A percentile compares a stretch with the other conserved stretches of the same genome.
Evolutionary conservation across 148 eudicot species (phyloP).

Genomic region (Arbutus unedo): DNA sequence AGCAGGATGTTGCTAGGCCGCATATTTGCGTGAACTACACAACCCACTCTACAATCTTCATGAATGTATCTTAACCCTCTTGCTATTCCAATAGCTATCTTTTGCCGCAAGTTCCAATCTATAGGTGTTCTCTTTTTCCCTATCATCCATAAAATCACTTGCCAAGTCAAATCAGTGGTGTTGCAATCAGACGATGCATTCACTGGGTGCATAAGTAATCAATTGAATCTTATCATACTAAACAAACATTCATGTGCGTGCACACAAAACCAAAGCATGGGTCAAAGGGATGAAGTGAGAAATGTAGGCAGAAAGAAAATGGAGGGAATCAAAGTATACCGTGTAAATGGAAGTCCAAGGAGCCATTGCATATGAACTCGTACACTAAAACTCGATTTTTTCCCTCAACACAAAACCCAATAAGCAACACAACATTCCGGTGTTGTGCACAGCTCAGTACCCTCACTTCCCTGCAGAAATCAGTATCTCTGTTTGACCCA

Average conservation of each 20-base stretch:
- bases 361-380: conserved; percentile 78
- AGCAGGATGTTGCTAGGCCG: conserved; percentile 79
- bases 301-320: neutral
- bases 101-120: conserved; percentile 62
- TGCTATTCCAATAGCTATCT: conserved; percentile 80
- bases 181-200: neutral
- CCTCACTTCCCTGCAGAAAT: conserved; percentile 78
- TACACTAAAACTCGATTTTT: conserved; percentile 65
- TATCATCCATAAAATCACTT: conserved; percentile 22
- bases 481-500: conserved; percentile 71
- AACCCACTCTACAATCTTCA: conserved; percentile 94
- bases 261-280: neutral
- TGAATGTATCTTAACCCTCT: conserved; percentile 91
- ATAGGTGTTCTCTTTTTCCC: conserved; percentile 46
- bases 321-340: conserved; percentile 36
- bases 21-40: conserved; percentile 80
- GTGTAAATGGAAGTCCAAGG: conserved; percentile 78
- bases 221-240: neutral
- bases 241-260: neutral
- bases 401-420: conserved; percentile 75
- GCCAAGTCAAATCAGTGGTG: neutral
- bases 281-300: neutral
- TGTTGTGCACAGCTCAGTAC: conserved; percentile 92
- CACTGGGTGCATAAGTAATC: neutral
- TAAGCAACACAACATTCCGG: conserved; percentile 79